A percentile compares a stretch with the other conserved stretches of the same genome.
Conservation (phyloP, 768 basidiomycete species). For the button mushroom (Agaricus bisporus) region DNA sequence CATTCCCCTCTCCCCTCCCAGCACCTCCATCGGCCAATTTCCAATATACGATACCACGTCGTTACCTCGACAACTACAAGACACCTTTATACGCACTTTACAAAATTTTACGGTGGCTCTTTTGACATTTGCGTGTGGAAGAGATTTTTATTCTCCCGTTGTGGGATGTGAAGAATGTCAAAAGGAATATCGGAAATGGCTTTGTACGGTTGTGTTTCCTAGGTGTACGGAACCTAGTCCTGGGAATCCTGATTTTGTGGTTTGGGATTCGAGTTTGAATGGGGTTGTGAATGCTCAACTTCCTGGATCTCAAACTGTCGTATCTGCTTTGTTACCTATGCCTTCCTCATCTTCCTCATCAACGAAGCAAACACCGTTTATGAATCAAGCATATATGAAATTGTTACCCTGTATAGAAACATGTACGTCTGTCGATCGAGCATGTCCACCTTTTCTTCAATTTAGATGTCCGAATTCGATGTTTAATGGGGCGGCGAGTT, state of each 20-base stretch:
- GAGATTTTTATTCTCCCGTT: conserved; percentile 74
- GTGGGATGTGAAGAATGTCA: conserved; percentile 75
- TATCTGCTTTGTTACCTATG: conserved; percentile 46
- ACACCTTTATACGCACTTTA: conserved; percentile 44
- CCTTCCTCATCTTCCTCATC: conserved; percentile 26
- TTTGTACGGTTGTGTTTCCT: conserved; percentile 68
- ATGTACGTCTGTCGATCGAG: conserved; percentile 66
- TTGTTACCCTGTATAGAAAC: conserved; percentile 77
- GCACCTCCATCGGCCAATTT: conserved; percentile 28
- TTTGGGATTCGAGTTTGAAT: conserved; percentile 26
- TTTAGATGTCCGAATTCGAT: conserved; percentile 58
- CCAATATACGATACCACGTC: conserved; percentile 5
- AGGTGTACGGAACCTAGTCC: conserved; percentile 60
- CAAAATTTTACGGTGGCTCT: conserved; percentile 73
- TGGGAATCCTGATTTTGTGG: conserved; percentile 25
- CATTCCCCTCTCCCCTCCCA: conserved; percentile 55
- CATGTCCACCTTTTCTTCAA: conserved; percentile 69
- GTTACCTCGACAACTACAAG: conserved; percentile 26
- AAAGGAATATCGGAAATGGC: conserved; percentile 67
- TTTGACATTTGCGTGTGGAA: conserved; percentile 69
- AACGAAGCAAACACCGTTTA: conserved; percentile 44
- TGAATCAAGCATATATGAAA: conserved; percentile 43
- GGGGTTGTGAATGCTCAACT: conserved; percentile 27
- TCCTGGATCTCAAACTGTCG: conserved; percentile 28
- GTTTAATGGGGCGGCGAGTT: conserved; percentile 63